Conservation (phyloP, 2,329 filamentous ascomycete species). For the Emergomyces pasteurianus region DNA sequence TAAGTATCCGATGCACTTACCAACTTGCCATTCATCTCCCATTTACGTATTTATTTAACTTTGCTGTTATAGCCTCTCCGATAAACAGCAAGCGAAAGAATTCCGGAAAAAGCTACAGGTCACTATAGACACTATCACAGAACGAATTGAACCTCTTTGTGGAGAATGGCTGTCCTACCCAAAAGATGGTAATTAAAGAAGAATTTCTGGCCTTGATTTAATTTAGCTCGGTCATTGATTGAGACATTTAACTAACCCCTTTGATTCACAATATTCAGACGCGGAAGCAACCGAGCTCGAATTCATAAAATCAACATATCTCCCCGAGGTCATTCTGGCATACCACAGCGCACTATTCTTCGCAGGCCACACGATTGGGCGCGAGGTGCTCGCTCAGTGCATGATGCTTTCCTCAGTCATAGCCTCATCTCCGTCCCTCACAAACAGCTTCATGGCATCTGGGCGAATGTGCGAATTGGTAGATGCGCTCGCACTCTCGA, state of each 20-base stretch:
- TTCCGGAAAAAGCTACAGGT: conserved; percentile 45
- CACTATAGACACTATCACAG: conserved; percentile 44
- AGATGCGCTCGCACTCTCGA: conserved; percentile 62
- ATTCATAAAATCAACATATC: conserved; percentile 60
- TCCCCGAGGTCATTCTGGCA: conserved; percentile 75
- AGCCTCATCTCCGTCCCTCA: conserved; percentile 55
- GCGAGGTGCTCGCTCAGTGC: conserved; percentile 66
- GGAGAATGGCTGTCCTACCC: conserved; percentile 48
- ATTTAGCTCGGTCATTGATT: background rate
- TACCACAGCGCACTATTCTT: conserved; percentile 74
- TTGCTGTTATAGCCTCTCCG: conserved; percentile 8
- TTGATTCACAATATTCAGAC: conserved; percentile 22
- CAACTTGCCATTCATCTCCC: background rate
- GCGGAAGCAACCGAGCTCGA: conserved; percentile 49
- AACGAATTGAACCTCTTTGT: conserved; percentile 49
- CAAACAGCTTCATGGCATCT: conserved; percentile 50
- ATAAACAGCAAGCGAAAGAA: conserved; percentile 31
- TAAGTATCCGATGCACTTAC: conserved; percentile 17
- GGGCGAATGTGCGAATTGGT: conserved; percentile 64
- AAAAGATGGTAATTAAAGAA: conserved; percentile 40
- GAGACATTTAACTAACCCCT: background rate
- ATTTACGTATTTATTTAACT: background rate
- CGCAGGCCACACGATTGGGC: conserved; percentile 59
- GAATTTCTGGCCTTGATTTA: background rate
- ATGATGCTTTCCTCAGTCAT: conserved; percentile 81